Conservation (phyloP, 805 yeast genomes). For the Sungouiella blattae region DNA sequence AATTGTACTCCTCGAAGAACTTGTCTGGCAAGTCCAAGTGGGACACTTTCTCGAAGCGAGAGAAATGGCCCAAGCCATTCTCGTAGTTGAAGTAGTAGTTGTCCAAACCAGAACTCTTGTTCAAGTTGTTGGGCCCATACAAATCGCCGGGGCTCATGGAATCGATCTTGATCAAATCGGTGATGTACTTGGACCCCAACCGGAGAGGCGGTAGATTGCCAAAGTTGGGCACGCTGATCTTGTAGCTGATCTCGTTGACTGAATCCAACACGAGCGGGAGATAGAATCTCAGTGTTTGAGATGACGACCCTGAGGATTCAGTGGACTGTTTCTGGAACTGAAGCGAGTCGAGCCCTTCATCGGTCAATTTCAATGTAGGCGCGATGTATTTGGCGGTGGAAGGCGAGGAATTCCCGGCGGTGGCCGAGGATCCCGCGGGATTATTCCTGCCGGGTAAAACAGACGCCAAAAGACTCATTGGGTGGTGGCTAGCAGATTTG, state of each 20-base stretch:
- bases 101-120: slow-evolving; percentile 49
- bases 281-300: slow-evolving; percentile 26
- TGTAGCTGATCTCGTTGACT: slow-evolving; percentile 40
- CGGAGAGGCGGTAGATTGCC: slow-evolving; percentile 50
- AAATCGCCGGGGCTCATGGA: slow-evolving; percentile 54
- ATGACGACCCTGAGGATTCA: slow-evolving; percentile 17
- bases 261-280: slow-evolving; percentile 33
- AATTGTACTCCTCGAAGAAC: slow-evolving; percentile 67
- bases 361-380: slow-evolving; percentile 30
- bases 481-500: slow-evolving; percentile 2
- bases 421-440: slow-evolving; percentile 2
- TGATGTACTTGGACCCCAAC: slow-evolving; percentile 62
- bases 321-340: slow-evolving; percentile 29
- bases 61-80: slow-evolving; percentile 47
- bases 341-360: slow-evolving; percentile 21
- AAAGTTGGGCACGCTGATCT: slow-evolving; percentile 46
- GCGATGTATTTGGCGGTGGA: slow-evolving; percentile 20
- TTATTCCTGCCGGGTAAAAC: slow-evolving; percentile 12
- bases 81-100: slow-evolving; percentile 55
- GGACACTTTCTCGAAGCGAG: slow-evolving; percentile 73
- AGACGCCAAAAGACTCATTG: slow-evolving; percentile 19
- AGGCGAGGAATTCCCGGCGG: slow-evolving; percentile 1
- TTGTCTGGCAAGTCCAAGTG: slow-evolving; percentile 76
- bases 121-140: slow-evolving; percentile 56
- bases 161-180: slow-evolving; percentile 54